Conservation (phyloP, 768 basidiomycete species). For the Boletus rubescentipes region DNA sequence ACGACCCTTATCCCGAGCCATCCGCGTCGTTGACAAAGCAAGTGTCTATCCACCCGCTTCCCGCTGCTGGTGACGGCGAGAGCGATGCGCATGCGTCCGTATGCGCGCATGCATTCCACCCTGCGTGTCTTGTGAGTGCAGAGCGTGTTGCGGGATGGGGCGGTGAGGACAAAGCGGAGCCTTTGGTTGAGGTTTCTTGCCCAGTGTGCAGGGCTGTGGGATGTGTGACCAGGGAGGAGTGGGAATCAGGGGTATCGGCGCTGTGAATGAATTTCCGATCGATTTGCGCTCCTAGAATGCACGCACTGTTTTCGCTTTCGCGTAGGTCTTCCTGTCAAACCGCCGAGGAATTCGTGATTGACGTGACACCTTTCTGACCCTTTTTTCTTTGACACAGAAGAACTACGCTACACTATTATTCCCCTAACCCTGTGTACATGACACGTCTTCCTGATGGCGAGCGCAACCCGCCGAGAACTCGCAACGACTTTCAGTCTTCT, state of each 20-base stretch:
- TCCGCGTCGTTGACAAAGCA: slow-evolving; percentile 21
- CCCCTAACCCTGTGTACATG: not conserved
- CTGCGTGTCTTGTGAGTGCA: slow-evolving; percentile 65
- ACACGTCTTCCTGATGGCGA: slow-evolving; percentile 6
- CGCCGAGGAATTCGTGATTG: not conserved
- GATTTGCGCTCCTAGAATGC: not conserved
- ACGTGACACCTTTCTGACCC: not conserved
- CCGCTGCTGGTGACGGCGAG: slow-evolving; percentile 11
- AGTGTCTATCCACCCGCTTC: slow-evolving; percentile 23
- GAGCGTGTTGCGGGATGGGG: slow-evolving; percentile 67
- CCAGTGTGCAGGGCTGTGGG: slow-evolving; percentile 71
- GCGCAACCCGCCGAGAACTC: not conserved
- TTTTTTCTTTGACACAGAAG: not conserved
- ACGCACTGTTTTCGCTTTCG: not conserved
- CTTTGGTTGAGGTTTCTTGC: slow-evolving; percentile 66
- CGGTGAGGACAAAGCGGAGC: slow-evolving; percentile 41
- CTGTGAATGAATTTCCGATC: slow-evolving; percentile 19
- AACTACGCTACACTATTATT: too few species aligned
- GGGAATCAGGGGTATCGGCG: slow-evolving; percentile 48
- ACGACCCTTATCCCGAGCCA: slow-evolving; percentile 51
- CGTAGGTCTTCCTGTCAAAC: slow-evolving; percentile 2
- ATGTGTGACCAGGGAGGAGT: slow-evolving; percentile 55
- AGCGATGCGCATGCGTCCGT: slow-evolving; percentile 27
- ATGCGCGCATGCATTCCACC: slow-evolving; percentile 71
- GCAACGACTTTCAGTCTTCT: not conserved